Base-by-base conservation (phyloP, 768 basidiomycete species). In the Tubosaeta brunneosetosa region DNA sequence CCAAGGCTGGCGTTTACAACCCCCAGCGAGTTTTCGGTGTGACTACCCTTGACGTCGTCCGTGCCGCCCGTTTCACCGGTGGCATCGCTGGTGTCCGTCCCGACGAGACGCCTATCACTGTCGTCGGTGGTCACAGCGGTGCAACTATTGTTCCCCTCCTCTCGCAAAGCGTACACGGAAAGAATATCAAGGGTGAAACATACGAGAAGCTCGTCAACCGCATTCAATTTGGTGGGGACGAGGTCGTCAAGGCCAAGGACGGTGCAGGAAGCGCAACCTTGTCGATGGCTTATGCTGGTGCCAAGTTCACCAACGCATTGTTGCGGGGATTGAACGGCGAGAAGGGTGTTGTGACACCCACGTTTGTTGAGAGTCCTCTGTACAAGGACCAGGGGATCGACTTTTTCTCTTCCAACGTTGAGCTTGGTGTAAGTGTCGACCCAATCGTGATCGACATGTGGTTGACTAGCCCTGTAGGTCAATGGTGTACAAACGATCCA, bases 161-260 rank as follows among this genome's bases (percentile, higher is more conserved):
- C 63, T 93, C 91, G 17, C 95, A 99, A 73, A 79, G 79, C 29
- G 50, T 71, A 33, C 68, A 82, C 58, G 91, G 89, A 57, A 85
- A 87, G 72, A 70, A 63, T n/a, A 73, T 97, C 66, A 73, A 77
- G 44, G 88, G 90, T 55, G 89, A 92, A 69, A 76, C 69, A 33
- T 88, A 86, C 66, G 77, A 82, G 27, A 82, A 84, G 66, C 79
- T 97, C 57, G 86, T 99, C 50, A 74, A 95, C 76, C 83, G 95
- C 52, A 97, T 98, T 67, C 95, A 99, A 70, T 98, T 83, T 61
- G 95, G 95, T 68, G 95, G 95, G 73, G 95, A 99, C 64, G 94
- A 97, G 74, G 94, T 97, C 57, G 95, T 98, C 67, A 86, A 97
- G 79, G 94, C 94, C 47, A 98, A 98, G 80, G 94, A 94, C 59